These are phyloP conservation scores for Trametes punicea DNA, from an alignment of 768 basidiomycete genomes.

Conservation along the genomic window DNA sequence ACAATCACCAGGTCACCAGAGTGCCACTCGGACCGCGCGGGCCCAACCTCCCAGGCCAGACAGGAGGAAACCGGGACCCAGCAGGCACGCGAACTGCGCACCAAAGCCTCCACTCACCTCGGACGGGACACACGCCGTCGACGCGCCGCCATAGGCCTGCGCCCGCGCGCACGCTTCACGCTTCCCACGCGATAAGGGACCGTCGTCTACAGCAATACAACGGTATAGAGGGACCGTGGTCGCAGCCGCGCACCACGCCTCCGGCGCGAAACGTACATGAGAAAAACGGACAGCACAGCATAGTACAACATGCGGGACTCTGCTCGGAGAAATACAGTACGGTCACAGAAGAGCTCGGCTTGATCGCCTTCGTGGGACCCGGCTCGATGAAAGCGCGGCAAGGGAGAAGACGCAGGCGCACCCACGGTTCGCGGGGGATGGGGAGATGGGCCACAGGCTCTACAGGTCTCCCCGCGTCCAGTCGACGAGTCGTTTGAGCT, in stretches of 20 bases:
- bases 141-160: background rate
- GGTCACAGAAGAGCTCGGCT: background rate
- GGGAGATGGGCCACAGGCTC: background rate
- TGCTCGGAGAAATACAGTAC: slow-evolving; percentile 8
- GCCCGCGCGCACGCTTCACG: background rate
- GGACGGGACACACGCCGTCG: background rate
- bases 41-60: background rate
- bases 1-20: slow-evolving; percentile 4
- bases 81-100: slow-evolving; percentile 3
- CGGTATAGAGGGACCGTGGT: slow-evolving; percentile 10
- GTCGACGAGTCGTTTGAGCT: slow-evolving; percentile 72
- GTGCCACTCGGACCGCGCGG: slow-evolving; percentile 2
- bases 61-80: slow-evolving; percentile 12
- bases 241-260: background rate
- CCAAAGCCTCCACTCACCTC: background rate
- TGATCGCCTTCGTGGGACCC: background rate
- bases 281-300: slow-evolving; percentile 1
- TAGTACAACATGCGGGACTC: slow-evolving; percentile 9
- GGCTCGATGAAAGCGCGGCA: background rate
- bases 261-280: slow-evolving; percentile 3
- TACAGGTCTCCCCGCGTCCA: slow-evolving; percentile 35
- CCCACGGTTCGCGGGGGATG: background rate
- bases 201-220: background rate
- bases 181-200: slow-evolving; percentile 1
- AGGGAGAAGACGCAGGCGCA: background rate